Evolutionary conservation across 305 asterid genomes (phyloP), one percentile per base, ranked within the genome.

Genomic region (Solanum hybrid): DNA sequence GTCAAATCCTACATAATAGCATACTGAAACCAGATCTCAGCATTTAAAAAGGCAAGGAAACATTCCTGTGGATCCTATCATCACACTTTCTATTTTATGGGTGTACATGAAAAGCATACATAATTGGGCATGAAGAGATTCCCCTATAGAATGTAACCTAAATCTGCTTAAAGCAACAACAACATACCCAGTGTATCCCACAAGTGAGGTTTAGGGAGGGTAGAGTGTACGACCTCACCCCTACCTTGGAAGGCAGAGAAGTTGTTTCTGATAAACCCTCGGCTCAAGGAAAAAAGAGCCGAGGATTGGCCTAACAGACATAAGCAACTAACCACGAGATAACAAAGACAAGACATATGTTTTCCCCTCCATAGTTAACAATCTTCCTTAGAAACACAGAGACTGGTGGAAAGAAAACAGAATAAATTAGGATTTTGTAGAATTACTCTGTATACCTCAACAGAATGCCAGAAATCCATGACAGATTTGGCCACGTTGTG

Each of bases 381-480:
- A 6, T 31, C 32, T 85, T 85, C 75, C 76, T 56, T 64, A 32
- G 72, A 85, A 60, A 56, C 76, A 51, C 76, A 85, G 7, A 82
- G 24, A 45, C 73, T 13, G 31, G 24, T 7, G 45, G 37, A 19
- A 84, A 84, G 73, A 84, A 29, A 84, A 84, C 72, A 42, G 72
- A 42, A 42, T 9, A 15, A 40, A 51, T 27, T 82, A 27, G 69
- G 27, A 82, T 42, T 82, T 19, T 32, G 87, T 32, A 17, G 10
- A 82, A 45, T 45, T 45, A 17, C 29, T 45, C 73, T 82, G 37
- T 81, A 34, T 89, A 89, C 92, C 92, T 91, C 38, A 40, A 87
- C 78, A 34, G 91, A 89, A 32, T 73, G 86, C 92, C 92, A 91
- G 86, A 91, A 91, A 34, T 87, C 88, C 87, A 73, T 79, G 79